Evolutionary conservation across 805 yeast species (phyloP).

Genomic region (Maudiozyma bulderi): DNA sequence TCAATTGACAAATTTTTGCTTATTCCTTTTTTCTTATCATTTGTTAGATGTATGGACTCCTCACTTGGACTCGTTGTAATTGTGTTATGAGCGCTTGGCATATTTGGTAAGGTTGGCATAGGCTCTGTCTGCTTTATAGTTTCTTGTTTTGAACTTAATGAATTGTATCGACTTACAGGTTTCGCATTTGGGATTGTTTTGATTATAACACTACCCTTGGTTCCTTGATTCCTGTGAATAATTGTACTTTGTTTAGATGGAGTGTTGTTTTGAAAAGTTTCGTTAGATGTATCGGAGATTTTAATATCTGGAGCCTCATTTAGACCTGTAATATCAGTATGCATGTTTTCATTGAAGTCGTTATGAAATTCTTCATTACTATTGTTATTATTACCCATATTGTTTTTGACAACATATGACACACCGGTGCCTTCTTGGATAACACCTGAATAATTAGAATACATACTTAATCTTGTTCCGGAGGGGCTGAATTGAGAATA

Average conservation of each 20-base stretch:
- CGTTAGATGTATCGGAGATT: neutral
- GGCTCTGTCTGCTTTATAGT: neutral
- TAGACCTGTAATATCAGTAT: neutral
- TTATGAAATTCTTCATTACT: neutral
- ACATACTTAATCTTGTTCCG: slow-evolving; percentile 15
- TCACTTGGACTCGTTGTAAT: neutral
- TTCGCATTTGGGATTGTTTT: slow-evolving; percentile 15
- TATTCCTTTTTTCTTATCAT: neutral
- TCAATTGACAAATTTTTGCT: slow-evolving; percentile 8
- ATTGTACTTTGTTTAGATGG: neutral
- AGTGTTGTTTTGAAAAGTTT: neutral
- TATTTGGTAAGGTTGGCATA: neutral
- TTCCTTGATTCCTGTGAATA: neutral
- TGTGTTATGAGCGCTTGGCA: neutral
- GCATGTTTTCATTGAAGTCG: neutral
- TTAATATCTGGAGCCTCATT: neutral
- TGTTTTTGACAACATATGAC: slow-evolving; percentile 21
- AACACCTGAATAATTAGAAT: slow-evolving; percentile 26
- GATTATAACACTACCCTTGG: slow-evolving; percentile 9
- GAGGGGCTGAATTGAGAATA: slow-evolving; percentile 1
- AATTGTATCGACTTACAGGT: slow-evolving; percentile 14
- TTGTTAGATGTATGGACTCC: slow-evolving; percentile 11
- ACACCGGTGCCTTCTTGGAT: slow-evolving; percentile 27
- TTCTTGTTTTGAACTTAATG: slow-evolving; percentile 4
- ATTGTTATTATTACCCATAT: neutral